Evolutionary conservation across 1,284 basidiomycete genomes (phyloP).

Genomic region (Rhizopogon hawkerae): DNA sequence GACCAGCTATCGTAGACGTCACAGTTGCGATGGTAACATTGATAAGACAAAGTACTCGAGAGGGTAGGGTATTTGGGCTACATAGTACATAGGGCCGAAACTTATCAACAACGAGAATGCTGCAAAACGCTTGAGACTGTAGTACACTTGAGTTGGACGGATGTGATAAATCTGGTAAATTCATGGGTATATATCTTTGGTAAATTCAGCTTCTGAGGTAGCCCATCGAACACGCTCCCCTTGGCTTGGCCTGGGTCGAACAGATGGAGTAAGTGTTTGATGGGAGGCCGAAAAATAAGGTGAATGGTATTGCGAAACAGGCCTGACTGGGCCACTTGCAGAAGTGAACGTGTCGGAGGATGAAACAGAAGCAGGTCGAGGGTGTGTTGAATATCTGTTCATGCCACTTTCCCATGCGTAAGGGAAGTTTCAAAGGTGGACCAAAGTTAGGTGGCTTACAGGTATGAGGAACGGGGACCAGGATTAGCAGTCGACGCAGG

Average conservation of each 20-base stretch:
- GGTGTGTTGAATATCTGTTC: constrained; percentile 11
- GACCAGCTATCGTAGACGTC: not conserved
- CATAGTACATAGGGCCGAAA: not conserved
- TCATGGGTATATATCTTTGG: constrained; percentile 14
- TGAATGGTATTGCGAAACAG: constrained; percentile 5
- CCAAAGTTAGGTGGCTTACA: constrained; percentile 15
- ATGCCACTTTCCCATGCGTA: not conserved
- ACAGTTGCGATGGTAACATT: constrained; percentile 1
- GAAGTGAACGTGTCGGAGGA: not conserved
- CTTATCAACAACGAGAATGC: not conserved
- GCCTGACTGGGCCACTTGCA: constrained; percentile 5
- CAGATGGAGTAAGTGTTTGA: not conserved
- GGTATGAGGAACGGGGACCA: constrained; percentile 9
- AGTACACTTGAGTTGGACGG: not conserved
- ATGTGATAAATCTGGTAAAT: constrained; percentile 6
- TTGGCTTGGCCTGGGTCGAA: constrained; percentile 1
- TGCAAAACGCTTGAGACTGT: not conserved
- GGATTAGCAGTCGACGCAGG: constrained; percentile 4
- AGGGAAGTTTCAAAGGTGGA: not conserved
- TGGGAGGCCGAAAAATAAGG: constrained; percentile 1
- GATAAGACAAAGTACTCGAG: not conserved
- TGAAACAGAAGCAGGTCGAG: constrained; percentile 7
- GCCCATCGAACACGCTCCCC: constrained; percentile 20
- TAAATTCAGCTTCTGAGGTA: constrained; percentile 20
- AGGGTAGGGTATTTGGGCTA: not conserved